These are phyloP conservation scores for Podospora appendiculata DNA, from an alignment of 495 filamentous ascomycete species.

Conservation along the genomic window DNA sequence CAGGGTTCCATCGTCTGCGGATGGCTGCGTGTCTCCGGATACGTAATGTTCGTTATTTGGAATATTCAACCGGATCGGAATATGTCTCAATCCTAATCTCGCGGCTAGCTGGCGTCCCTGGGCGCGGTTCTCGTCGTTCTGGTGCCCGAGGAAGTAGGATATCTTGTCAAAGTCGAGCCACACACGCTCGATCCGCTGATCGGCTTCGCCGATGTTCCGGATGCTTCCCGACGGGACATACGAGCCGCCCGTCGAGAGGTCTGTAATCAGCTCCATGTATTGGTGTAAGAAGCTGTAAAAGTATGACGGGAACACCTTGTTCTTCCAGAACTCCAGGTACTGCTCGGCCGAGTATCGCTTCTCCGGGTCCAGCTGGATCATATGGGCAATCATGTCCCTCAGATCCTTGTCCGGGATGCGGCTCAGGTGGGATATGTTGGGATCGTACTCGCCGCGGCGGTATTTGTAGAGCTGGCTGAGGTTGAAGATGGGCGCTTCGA, in stretches of 20 bases:
- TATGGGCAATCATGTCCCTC: conserved; percentile 79
- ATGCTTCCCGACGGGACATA: conserved; percentile 52
- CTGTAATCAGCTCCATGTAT: conserved; percentile 93
- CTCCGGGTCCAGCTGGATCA: conserved; percentile 91
- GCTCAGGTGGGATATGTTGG: conserved; percentile 65
- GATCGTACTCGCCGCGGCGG: conserved; percentile 85
- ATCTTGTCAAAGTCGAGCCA: conserved; percentile 97
- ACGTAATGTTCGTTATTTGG: conserved; percentile 70
- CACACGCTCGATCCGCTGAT: conserved; percentile 87
- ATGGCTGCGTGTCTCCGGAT: conserved; percentile 32
- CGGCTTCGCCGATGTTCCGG: conserved; percentile 68
- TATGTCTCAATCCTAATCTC: conserved; percentile 41
- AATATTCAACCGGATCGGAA: conserved; percentile 80
- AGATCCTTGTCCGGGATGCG: conserved; percentile 86
- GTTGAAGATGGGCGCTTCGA: conserved; percentile 91
- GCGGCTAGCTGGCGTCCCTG: conserved; percentile 27
- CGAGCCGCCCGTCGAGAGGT: conserved; percentile 77
- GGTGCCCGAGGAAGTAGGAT: conserved; percentile 80
- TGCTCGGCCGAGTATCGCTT: conserved; percentile 90
- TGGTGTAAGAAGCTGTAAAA: conserved; percentile 97
- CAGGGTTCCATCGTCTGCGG: conserved; percentile 80
- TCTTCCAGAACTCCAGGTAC: conserved; percentile 85
- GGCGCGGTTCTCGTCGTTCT: conserved; percentile 30
- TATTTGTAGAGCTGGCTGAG: conserved; percentile 93
- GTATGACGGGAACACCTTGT: conserved; percentile 88